Conservation (phyloP, 768 basidiomycete genomes). For the Amanita rubescens region DNA sequence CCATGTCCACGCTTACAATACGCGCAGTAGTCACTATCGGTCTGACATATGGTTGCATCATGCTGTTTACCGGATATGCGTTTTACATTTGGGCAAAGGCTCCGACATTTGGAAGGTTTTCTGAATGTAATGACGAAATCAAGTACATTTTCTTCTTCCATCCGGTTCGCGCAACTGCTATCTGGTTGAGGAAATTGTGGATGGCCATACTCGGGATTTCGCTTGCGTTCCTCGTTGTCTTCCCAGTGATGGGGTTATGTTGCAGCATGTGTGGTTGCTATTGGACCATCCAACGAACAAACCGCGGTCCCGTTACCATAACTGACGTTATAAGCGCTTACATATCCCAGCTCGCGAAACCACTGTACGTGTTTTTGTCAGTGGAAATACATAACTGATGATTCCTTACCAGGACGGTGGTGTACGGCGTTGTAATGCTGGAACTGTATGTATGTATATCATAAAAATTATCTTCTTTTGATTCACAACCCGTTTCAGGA, state of each 20-base stretch:
- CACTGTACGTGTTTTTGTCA: background rate
- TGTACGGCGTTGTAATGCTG: conserved; percentile 10
- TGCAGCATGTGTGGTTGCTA: background rate
- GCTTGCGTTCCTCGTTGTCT: background rate
- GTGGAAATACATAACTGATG: background rate
- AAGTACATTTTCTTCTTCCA: conserved; percentile 9
- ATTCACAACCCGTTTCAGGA: too few species aligned
- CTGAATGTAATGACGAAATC: conserved; percentile 6
- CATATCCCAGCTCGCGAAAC: background rate
- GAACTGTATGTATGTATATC: conserved; percentile 9
- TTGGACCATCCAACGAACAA: too few species aligned
- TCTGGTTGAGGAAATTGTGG: conserved; percentile 11
- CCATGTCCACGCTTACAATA: background rate
- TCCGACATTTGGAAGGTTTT: conserved; percentile 3
- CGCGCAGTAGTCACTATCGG: conserved; percentile 1
- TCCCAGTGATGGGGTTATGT: background rate
- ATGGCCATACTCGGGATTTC: conserved; percentile 6
- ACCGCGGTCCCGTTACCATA: too few species aligned
- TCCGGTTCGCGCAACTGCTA: conserved; percentile 8
- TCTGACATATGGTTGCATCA: conserved; percentile 5
- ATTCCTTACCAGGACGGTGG: background rate
- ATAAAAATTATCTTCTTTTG: too few species aligned
- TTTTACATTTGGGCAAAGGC: conserved; percentile 11
- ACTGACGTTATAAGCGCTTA: background rate
- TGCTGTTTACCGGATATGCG: conserved; percentile 9